Base-by-base conservation (phyloP, 1,284 basidiomycete species). In the Phellinidium pouzarii region DNA sequence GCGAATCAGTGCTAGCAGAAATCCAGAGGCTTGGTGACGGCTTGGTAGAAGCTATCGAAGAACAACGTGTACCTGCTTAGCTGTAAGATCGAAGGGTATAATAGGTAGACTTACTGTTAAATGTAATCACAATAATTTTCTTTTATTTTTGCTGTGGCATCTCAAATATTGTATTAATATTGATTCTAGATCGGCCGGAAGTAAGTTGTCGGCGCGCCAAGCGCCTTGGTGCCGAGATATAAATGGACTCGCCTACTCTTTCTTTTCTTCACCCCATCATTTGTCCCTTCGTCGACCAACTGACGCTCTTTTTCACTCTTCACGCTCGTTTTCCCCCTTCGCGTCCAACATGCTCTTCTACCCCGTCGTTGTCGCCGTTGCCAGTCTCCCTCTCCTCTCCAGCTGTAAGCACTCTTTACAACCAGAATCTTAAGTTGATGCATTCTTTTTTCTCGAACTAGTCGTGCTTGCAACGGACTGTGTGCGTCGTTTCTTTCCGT, bases 11-110 rank as follows among this genome's bases (percentile, higher is more conserved):
- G 3, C 60, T 94, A 36, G 74, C 72, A 6, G 94, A 98, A 69
- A 82, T 97, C 40, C 76, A 84, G 63, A 72, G 94, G 36, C 63
- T 97, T 50, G 93, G 92, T 1, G 63, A 72, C 25, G 89, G 88
- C 0, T 62, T 97, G 41, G 70, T 97, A 1, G 74, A 68, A 57
- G 70, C 65, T 42, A 73, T 85, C 42, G 66, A 60, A 1, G 60
- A 73, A 7, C 68, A 71, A 25, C 44, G 26, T n/a, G 36, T 14
- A 19, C 31, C 11, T n/a, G 1, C 20, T n/a, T 46, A 31, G 27
- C 14, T 40, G 37, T 40, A 40, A 7, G 12, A 7, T 12, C 6
- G 6, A 31, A 6, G 12, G 6, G 29, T 31, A 31, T 12, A 12
- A 31, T 7, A 31, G 12, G 29, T 31, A 31, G 29, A 31, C 29